phyloP scores from a whole-genome alignment of 1,284 basidiomycete species.

The Pseudozyma thailandica region DNA sequence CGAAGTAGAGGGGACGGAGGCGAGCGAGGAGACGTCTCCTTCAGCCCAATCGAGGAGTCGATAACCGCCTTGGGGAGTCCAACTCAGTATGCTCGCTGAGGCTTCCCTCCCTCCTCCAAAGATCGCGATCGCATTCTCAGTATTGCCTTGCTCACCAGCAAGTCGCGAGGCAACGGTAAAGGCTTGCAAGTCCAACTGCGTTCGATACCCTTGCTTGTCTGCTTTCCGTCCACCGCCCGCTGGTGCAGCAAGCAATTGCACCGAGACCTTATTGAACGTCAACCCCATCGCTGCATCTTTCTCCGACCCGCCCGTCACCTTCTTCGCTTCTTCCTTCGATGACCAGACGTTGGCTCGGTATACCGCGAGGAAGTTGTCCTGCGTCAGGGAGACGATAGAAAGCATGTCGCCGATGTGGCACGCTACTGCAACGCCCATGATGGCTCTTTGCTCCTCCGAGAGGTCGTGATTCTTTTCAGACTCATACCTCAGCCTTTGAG shows the following conservation, averaged over 20 bases:
- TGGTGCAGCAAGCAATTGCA: constrained; percentile 26
- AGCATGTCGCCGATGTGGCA: constrained; percentile 52
- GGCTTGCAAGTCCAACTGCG: constrained; percentile 13
- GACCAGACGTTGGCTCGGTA: constrained; percentile 33
- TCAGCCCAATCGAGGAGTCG: constrained; percentile 40
- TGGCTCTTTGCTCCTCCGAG: constrained; percentile 22
- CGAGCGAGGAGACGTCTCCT: constrained; percentile 12
- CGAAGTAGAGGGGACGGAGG: not conserved
- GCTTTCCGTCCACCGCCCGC: constrained; percentile 17
- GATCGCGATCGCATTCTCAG: constrained; percentile 18
- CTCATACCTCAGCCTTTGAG: constrained; percentile 33
- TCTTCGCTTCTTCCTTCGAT: constrained; percentile 1
- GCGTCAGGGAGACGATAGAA: constrained; percentile 47
- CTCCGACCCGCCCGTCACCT: not conserved
- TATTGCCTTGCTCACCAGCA: not conserved
- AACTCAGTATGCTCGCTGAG: constrained; percentile 29
- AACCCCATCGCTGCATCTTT: constrained; percentile 6
- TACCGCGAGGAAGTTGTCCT: constrained; percentile 47
- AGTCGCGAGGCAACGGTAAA: not conserved
- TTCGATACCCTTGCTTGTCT: not conserved
- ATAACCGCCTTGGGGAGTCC: constrained; percentile 20
- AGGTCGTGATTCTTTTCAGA: constrained; percentile 15
- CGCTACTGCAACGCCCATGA: constrained; percentile 12
- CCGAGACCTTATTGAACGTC: constrained; percentile 43
- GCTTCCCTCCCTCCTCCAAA: constrained; percentile 29